phyloP scores from a whole-genome alignment of 768 basidiomycete species.

The Hypholoma sublateritium region DNA sequence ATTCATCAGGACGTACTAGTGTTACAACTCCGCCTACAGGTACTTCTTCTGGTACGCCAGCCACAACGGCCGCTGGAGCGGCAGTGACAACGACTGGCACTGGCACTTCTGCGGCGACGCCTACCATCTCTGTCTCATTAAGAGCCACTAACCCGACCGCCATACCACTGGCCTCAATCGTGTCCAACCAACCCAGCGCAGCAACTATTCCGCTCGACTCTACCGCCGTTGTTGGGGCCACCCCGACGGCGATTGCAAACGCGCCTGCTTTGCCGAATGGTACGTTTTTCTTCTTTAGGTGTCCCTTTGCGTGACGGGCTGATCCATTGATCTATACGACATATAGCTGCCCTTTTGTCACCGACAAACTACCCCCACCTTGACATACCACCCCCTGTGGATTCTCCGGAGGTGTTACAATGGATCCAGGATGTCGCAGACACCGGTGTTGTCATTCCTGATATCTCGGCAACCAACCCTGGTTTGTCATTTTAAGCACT shows the following conservation, averaged over 20 bases:
- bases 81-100: neutral
- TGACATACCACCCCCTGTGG: constrained; percentile 59
- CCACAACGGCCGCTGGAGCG: too few relatives aligned
- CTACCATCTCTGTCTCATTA: constrained; percentile 35
- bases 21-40: too few relatives aligned
- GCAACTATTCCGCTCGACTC: constrained; percentile 45
- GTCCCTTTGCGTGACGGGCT: neutral
- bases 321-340: too few relatives aligned
- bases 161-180: constrained; percentile 51
- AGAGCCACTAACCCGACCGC: constrained; percentile 59
- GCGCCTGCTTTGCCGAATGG: constrained; percentile 64
- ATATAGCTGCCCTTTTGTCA: constrained; percentile 1
- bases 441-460: constrained; percentile 60
- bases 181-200: constrained; percentile 39
- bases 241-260: constrained; percentile 47
- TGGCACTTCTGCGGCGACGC: neutral
- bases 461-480: constrained; percentile 40
- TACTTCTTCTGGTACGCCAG: too few relatives aligned
- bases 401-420: constrained; percentile 61
- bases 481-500: constrained; percentile 27
- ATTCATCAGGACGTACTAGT: too few relatives aligned
- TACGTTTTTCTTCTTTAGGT: constrained; percentile 23
- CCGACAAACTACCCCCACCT: constrained; percentile 65
- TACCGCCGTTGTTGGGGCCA: constrained; percentile 49
- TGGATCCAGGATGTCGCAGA: constrained; percentile 67